Base-by-base conservation (phyloP, 495 filamentous ascomycete genomes). In the Entonaema liquescens region DNA sequence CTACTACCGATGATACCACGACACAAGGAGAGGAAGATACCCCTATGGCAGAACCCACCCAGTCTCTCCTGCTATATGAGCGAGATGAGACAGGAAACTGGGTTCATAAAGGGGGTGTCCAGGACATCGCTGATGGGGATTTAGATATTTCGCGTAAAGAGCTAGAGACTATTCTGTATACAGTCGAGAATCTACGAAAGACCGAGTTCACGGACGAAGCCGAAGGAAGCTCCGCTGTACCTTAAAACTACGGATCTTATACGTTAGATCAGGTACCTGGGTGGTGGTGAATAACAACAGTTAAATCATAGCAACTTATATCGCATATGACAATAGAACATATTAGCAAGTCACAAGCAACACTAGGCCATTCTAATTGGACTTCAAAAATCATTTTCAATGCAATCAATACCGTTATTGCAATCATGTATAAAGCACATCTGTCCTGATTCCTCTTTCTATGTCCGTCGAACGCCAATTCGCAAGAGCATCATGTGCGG, bases 171-270 rank as follows among this genome's bases (percentile, higher is more conserved):
- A 78, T 89, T 0, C 67, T 97, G 59, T 97, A 97, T 79, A 82
- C 83, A 2, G 79, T 93, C 53, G 90, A 88, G 54, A 89, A 88
- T 63, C 81, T 97, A 56, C 85, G 94, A 56, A 98, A 96, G 82
- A 86, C 83, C 17, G 84, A 82, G 15, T 77, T 75, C n/a, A 84
- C 84, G 35, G 84, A 82, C 7, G 68, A 71, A 3, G 65, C 26
- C 5, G 44, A 78, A 74, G 54, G 76, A 78, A 44, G 25, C 25
- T 53, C 49, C 15, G 15, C 5, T 28, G 25, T 26, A n/a, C 25
- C 26, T 9, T 47, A 23, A 47, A 2, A 21, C 19, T 23, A 11
- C 42, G 9, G 2, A 5, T 7, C 49, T 6, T 29, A 5, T 53
- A 25, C 4, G 49, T 26, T 28, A 15, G 12, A 26, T 53, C 29